Evolutionary conservation across 1,284 basidiomycete species (phyloP).

Genomic region (Naganishia liquefaciens): DNA sequence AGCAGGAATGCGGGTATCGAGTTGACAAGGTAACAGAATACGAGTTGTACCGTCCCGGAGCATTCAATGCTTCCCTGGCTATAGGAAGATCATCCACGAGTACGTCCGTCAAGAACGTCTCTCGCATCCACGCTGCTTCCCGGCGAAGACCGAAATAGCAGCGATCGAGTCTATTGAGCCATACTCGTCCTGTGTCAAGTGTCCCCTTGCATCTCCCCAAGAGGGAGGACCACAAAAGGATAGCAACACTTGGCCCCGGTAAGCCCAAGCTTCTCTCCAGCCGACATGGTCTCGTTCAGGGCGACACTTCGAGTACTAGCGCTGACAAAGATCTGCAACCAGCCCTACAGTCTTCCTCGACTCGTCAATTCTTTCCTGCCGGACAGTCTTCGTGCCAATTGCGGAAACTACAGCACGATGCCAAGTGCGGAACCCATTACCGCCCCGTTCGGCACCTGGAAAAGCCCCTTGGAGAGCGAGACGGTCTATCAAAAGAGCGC

Average conservation of each 20-base stretch:
- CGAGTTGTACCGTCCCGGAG: not conserved
- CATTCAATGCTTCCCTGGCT: not conserved
- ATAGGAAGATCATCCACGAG: too few relatives aligned
- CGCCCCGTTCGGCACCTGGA: constrained; percentile 32
- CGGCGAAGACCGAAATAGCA: too few relatives aligned
- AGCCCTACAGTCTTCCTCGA: constrained; percentile 10
- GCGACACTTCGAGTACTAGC: constrained; percentile 6
- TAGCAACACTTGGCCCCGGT: too few relatives aligned
- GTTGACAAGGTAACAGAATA: constrained; percentile 14
- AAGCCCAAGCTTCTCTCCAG: too few relatives aligned
- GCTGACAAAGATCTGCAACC: constrained; percentile 11
- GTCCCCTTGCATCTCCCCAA: too few relatives aligned
- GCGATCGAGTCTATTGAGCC: too few relatives aligned
- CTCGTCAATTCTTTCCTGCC: constrained; percentile 2
- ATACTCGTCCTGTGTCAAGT: too few relatives aligned
- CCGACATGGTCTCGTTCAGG: not conserved
- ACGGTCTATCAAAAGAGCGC: constrained; percentile 30
- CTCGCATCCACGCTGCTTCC: too few relatives aligned
- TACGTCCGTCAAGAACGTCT: too few relatives aligned
- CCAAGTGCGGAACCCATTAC: not conserved
- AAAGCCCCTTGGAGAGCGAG: constrained; percentile 28
- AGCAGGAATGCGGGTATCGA: not conserved
- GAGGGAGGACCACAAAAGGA: too few relatives aligned
- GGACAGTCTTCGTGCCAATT: not conserved
- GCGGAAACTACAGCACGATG: constrained; percentile 20